Evolutionary conservation across 2,329 filamentous ascomycete genomes (phyloP), one percentile per base, ranked within the genome.

Genomic region (Colletotrichum kahawae): DNA sequence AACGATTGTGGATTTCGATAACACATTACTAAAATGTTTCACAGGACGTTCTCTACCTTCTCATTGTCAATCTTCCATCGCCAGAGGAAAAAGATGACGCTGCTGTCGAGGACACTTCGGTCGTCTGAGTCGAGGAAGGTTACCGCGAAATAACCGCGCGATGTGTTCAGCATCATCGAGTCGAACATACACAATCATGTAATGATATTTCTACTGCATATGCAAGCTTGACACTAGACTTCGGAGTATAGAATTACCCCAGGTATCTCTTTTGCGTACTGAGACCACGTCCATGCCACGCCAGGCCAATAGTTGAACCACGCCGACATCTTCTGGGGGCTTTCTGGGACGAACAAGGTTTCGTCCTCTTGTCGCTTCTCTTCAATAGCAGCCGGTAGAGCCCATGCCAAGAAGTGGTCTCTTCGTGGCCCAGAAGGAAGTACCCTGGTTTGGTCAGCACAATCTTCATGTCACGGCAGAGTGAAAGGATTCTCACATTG

Each of bases 321-420:
- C 16, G 82, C 77, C 31, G 80, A 79, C 60, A 79, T 80, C 60
- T 79, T 79, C 16, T 80, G 82, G 31, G 86, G 85, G 6, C 82
- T 83, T 8, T 85, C 85, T 1, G 82, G 82, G 57, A 83, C 81
- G 59, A 87, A 85, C 10, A 84, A 72, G 14, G 77, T 71, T 4
- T 80, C 77, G 67, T 85, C 79, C 51, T 78, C 77, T 18, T 76
- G 72, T n/a, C 78, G 81, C 51, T 81, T 78, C 67, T 85, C 87
- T 78, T 88, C 87, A 76, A 92, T 87, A 72, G 90, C 88, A 65
- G 90, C 87, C 5, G 88, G 87, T 0, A 90, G 91, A 4, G 90
- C 90, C 77, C 91, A 88, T 7, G 87, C 88, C 70, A 92, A 82
- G 79, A 93, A 92, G 78, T 92, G 90, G 74, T 92, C 87, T 71